Base-by-base conservation (phyloP, 139 green algal species). In the Tetraselmis chui region DNA sequence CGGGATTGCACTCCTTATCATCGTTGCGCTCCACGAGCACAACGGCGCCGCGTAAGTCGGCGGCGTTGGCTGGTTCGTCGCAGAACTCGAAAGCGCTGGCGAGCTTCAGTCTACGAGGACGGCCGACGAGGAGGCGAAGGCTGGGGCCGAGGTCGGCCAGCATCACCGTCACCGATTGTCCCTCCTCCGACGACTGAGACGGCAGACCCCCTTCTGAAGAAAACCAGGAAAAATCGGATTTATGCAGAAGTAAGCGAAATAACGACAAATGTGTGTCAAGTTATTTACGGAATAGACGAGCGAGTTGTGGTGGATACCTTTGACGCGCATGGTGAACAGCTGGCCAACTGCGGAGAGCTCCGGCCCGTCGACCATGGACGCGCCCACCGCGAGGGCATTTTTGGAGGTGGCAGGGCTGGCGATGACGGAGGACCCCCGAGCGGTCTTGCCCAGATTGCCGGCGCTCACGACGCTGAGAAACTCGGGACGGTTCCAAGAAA, bases 321-420 rank as follows among this genome's bases (percentile, higher is more conserved):
- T 18, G 11, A 67, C 45, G 18, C 45, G 45, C 45, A 67, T 67
- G 45, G 45, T 25, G 18, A 67, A 67, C 11, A 67, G 45, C 45
- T 5, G 45, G 45, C 45, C 45, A 18, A 25, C 45, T 18, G 5
- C 11, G 45, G 11, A 25, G 45, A 78, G 76, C 29, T 76, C n/a
- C 23, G 29, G 28, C 0, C 77, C 11, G 45, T 67, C 45, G 0
- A 83, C 88, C 28, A 92, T 87, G 0, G 90, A 94, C 1, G 93
- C 94, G 0, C 94, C 94, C n/a, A 95, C 92, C 0, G 90, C 83
- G 2, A 98, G 81, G 29, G 81, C 87, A 81, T 98, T 98, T 85
- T 98, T 98, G 45, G 90, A 79, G 0, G 92, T 92, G 24, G 94
- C 91, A 1, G 94, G 94, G 0, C 90, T 92, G 24, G 88, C 92